Evolutionary conservation across 257 asterid genomes (phyloP), one percentile per base, ranked within the genome.

Genomic region (Nemophila menziesii): DNA sequence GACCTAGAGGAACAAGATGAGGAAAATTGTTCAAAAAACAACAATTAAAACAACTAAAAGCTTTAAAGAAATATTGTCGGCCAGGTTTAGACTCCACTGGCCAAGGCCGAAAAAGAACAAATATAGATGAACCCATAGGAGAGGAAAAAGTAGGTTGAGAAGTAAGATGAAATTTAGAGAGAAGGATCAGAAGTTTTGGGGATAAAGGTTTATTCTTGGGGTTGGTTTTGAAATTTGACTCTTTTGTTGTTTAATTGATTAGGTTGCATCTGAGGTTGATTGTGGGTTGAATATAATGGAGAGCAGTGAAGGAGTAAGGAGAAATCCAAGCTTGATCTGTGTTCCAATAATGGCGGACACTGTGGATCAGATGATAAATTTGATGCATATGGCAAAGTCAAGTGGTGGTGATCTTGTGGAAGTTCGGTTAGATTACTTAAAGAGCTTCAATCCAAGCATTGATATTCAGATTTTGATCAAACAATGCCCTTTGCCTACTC

Each of bases 371-470:
- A 56, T 81, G 72, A 54, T 85, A 63, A 72, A 57, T 65, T 53
- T 76, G 71, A 78, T 71, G 87, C 75, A 68, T 58, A 69, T 40
- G 68, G 82, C 96, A 11, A 81, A 90, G 76, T 36, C 19, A 0
- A 79, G 78, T 58, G 93, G 79, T 42, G 99, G 94, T 57, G 99
- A 90, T 69, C 74, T 90, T 39, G 96, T 90, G 39, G 99, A 90
- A 44, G 44, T 90, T 52, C 71, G 96, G 65, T 57, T 90, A 78
- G 99, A 90, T 67, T 74, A 73, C 61, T 58, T 90, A 70, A 79
- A 78, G 71, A 69, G 48, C 60, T 77, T 90, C 53, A 66, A 54
- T 52, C 79, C 86, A 14, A 58, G 33, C 21, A 9, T 45, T 2
- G 92, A 90, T 66, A 62, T 90, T 10, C 65, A 69, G 33, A 64